Conservation (phyloP, 345 rosid genomes). For the Gossypium mustelinum region DNA sequence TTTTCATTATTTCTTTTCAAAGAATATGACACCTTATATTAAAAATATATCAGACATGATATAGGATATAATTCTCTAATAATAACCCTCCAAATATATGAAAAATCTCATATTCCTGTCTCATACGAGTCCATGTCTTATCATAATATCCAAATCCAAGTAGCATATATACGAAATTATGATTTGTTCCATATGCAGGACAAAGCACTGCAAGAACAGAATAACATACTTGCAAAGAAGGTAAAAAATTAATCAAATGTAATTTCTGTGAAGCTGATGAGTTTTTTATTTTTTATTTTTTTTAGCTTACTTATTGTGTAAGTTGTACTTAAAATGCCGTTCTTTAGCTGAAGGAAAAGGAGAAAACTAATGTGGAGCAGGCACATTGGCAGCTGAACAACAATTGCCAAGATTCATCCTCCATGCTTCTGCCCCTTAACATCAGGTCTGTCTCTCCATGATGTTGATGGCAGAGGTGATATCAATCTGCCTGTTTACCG, state of each 20-base stretch:
- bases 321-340: not conserved
- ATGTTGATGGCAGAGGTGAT: too few species aligned
- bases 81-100: too few species aligned
- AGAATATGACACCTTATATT: too few species aligned
- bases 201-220: conserved; percentile 53
- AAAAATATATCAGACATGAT: too few species aligned
- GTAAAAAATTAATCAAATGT: conserved; percentile 29
- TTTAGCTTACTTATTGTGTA: not conserved
- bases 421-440: conserved; percentile 27
- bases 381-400: conserved; percentile 30
- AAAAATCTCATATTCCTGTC: too few species aligned
- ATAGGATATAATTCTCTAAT: too few species aligned
- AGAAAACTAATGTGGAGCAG: conserved; percentile 40
- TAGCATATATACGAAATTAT: not conserved
- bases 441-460: conserved; percentile 32
- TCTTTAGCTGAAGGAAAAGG: conserved; percentile 66
- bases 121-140: too few species aligned
- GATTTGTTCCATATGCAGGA: conserved; percentile 40
- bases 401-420: conserved; percentile 30
- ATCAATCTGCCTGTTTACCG: not conserved
- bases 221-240: conserved; percentile 27
- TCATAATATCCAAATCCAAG: not conserved
- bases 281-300: not conserved
- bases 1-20: too few species aligned
- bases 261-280: not conserved